A percentile compares a stretch with the other conserved stretches of the same genome.
Evolutionary conservation across 805 yeast species (phyloP).

Genomic region (Groenewaldozyma tartarivorans): DNA sequence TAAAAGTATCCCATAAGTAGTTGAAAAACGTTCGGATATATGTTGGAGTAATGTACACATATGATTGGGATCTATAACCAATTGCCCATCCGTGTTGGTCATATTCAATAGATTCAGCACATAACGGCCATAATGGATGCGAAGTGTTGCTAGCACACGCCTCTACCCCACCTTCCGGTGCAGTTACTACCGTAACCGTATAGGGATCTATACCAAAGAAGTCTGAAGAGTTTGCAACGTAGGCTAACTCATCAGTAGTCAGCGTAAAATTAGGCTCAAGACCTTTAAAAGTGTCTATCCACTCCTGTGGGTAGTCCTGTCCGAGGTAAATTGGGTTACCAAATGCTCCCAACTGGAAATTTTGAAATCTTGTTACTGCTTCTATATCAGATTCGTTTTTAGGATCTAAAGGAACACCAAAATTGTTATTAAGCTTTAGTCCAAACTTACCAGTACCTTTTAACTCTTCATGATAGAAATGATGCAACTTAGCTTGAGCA

Average conservation of each 20-base stretch:
- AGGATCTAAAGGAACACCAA: background rate
- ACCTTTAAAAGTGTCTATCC: background rate
- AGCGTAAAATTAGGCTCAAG: background rate
- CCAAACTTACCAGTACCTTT: background rate
- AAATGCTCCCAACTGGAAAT: background rate
- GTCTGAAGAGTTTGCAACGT: background rate
- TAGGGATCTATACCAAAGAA: conserved; percentile 1
- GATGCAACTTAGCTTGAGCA: conserved; percentile 1
- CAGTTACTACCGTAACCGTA: background rate
- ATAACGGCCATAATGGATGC: background rate
- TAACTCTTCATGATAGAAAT: conserved; percentile 12
- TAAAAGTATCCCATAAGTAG: background rate
- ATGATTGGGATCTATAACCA: background rate
- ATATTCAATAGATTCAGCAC: background rate
- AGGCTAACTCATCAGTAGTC: background rate
- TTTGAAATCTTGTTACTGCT: background rate
- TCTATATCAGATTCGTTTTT: background rate
- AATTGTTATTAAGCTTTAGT: background rate
- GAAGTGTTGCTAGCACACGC: background rate
- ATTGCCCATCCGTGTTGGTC: background rate
- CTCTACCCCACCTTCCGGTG: background rate
- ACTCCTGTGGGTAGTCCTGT: background rate
- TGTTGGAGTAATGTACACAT: background rate
- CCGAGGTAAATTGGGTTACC: background rate
- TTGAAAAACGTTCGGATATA: background rate